Percentiles rank a stretch among this genome's conserved stretches.
Conservation (phyloP, 331 rosid species). For the Arachis monticola region DNA sequence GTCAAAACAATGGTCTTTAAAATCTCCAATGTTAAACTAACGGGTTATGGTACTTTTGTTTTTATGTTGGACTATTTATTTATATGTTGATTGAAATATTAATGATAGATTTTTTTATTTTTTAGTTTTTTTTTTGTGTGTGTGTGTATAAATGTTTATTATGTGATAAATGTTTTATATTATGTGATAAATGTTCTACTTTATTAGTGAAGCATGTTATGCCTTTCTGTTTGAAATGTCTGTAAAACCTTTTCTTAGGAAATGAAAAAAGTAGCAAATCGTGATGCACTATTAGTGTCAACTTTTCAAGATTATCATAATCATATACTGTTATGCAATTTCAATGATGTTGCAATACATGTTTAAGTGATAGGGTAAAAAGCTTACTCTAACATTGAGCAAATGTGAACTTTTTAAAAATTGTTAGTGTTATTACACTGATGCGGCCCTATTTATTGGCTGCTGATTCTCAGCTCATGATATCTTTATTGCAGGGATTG, state of each 20-base stretch:
- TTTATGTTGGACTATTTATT: slow-evolving; percentile 23
- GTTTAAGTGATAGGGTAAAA: slow-evolving; percentile 26
- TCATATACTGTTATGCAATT: background rate
- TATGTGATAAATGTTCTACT: background rate
- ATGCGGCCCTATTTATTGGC: slow-evolving; percentile 21
- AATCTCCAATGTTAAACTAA: slow-evolving; percentile 24
- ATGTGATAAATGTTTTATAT: slow-evolving; percentile 15
- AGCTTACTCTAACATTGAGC: slow-evolving; percentile 6
- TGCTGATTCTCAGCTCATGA: slow-evolving; percentile 25
- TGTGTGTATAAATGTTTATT: slow-evolving; percentile 5
- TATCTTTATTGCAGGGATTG: slow-evolving; percentile 68
- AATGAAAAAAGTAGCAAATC: slow-evolving; percentile 21
- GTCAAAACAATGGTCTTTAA: slow-evolving; percentile 6
- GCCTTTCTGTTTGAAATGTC: slow-evolving; percentile 34
- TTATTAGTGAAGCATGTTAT: slow-evolving; percentile 4
- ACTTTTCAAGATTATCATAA: slow-evolving; percentile 3
- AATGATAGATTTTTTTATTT: background rate
- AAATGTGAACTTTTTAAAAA: slow-evolving; percentile 18
- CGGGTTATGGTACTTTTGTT: slow-evolving; percentile 16
- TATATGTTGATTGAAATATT: slow-evolving; percentile 5
- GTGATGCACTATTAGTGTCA: background rate
- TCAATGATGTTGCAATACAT: slow-evolving; percentile 2
- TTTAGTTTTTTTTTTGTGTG: background rate
- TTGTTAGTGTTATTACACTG: slow-evolving; percentile 14
- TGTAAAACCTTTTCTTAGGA: background rate